Base-by-base conservation (phyloP, 208 protist species). In the Trypanosoma lewisi region DNA sequence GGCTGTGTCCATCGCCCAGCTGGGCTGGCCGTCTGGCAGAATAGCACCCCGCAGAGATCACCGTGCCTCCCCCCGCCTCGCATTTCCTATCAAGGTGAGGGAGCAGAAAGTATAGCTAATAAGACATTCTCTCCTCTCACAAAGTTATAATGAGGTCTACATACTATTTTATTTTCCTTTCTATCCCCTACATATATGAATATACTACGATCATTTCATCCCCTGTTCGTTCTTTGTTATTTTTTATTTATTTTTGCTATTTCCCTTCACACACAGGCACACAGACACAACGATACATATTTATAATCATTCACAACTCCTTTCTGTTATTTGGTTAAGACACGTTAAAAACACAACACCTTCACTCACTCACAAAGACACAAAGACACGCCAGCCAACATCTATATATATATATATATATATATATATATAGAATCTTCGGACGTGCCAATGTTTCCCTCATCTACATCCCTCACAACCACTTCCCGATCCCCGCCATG, bases 401-500 rank as follows among this genome's bases (percentile, higher is more conserved):
- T 37, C 57, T n/a, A n/a, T n/a, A n/a, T n/a, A n/a, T n/a, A n/a
- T n/a, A n/a, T n/a, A n/a, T 45, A 45, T 45, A 17, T 17, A 21
- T 45, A 45, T 45, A 17, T 17, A 21, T 45, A 21, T 45, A 7
- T 17, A 9, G 11, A 7, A n/a, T 5, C 3, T 9, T 4, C 2
- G 41, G 11, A 7, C 11, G 16, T n/a, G 6, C 11, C 11, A 4
- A 4, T n/a, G n/a, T 45, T 17, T n/a, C 23, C 42, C 28, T 39
- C 23, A 6, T 25, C 23, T 30, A 14, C 47, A 5, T 50, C 14
- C 31, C 33, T 56, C 36, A 70, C 27, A 62, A 4, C 63, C 63
- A 70, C 53, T 70, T 70, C 34, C 54, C 63, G 17, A 70, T 47
- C 30, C 33, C 53, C 17, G 63, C 42, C 63, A 70, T 89, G 17